Conservation (phyloP, 129 eudicot genomes). For the Arctium minus region DNA sequence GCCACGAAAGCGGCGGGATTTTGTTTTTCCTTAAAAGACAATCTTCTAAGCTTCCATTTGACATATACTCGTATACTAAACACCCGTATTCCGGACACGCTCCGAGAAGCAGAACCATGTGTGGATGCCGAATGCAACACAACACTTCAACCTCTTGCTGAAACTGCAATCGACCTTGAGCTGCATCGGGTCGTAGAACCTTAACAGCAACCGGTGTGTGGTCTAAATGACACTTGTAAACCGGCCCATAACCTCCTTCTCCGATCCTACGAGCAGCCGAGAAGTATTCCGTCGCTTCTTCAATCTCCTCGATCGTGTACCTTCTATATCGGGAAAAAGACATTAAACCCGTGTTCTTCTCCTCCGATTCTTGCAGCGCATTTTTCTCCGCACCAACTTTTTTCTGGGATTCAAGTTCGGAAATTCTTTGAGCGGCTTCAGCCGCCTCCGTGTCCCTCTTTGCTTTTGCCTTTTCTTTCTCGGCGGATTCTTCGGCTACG, state of each 20-base stretch:
- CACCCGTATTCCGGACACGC: conserved; percentile 88
- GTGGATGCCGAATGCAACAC: conserved; percentile 79
- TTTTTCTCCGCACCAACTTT: conserved; percentile 47
- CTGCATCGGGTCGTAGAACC: conserved; percentile 76
- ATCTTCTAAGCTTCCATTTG: conserved; percentile 75
- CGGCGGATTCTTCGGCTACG: conserved; percentile 46
- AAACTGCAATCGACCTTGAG: conserved; percentile 76
- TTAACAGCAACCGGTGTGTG: conserved; percentile 71
- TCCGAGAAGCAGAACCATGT: conserved; percentile 81
- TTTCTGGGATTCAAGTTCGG: conserved; percentile 57
- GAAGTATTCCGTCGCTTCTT: conserved; percentile 60
- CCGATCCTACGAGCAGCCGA: conserved; percentile 50
- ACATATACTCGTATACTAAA: conserved; percentile 70
- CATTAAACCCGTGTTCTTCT: conserved; percentile 14
- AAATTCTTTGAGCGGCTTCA: conserved; percentile 58
- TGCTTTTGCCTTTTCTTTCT: conserved; percentile 53
- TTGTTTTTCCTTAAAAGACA: conserved; percentile 48
- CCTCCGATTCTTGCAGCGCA: conserved; percentile 40
- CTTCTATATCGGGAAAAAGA: conserved; percentile 36
- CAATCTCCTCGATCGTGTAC: conserved; percentile 78
- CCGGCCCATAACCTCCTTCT: conserved; percentile 88
- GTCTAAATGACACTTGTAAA: conserved; percentile 62
- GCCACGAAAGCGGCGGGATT: conserved; percentile 60
- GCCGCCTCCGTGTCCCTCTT: conserved; percentile 50
- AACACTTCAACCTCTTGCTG: conserved; percentile 79